phyloP scores from a whole-genome alignment of 805 yeast genomes.

The Saccharomycopsis microspora region DNA sequence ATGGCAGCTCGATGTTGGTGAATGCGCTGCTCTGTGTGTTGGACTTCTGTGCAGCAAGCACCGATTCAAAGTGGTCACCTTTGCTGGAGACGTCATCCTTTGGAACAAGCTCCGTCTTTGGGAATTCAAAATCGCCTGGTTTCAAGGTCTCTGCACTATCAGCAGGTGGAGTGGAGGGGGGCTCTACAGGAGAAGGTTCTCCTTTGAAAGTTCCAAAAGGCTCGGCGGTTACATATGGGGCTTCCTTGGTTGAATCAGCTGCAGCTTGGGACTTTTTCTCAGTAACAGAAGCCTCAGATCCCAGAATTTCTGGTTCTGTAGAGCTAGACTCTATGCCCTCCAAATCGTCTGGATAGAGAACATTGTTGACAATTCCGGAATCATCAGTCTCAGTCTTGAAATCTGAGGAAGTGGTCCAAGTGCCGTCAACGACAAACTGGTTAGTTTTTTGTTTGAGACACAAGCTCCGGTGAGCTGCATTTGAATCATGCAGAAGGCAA shows the following conservation, averaged over 20 bases:
- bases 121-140: not conserved
- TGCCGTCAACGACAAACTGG: conserved; percentile 44
- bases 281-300: not conserved
- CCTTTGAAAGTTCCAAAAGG: not conserved
- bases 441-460: not conserved
- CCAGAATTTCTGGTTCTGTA: not conserved
- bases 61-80: not conserved
- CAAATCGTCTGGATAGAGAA: conserved; percentile 29
- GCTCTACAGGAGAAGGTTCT: not conserved
- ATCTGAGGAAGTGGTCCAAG: conserved; percentile 33
- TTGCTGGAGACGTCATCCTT: not conserved
- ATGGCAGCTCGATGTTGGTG: conserved; percentile 14
- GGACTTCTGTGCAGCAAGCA: conserved; percentile 6
- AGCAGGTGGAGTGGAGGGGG: no score
- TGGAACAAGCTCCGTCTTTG: not conserved
- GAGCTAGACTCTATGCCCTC: not conserved
- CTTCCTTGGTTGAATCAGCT: not conserved
- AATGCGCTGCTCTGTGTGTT: conserved; percentile 17
- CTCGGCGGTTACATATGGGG: not conserved
- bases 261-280: not conserved
- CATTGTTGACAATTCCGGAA: conserved; percentile 40
- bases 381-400: conserved; percentile 30
- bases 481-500: no score
- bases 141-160: not conserved
- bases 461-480: no score